A percentile compares a stretch with the other conserved stretches of the same genome.
Conservation (phyloP, 257 asterid genomes). For the Scutellaria baicalensis region DNA sequence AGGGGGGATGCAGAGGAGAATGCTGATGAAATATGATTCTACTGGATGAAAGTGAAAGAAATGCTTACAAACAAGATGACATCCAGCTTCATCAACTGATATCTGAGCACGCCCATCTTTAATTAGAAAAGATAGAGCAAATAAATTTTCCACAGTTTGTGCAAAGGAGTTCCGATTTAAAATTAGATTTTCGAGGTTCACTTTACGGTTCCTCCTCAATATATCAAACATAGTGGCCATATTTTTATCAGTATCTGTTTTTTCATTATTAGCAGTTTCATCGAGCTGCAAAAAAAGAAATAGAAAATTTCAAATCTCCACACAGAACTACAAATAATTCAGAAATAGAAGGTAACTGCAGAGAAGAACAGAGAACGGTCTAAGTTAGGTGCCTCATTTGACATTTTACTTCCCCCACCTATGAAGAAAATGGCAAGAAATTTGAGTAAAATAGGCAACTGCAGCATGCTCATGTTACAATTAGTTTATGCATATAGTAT, state of each 20-base stretch:
- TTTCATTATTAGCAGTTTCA: slow-evolving; percentile 36
- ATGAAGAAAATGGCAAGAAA: not conserved
- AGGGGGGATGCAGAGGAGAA: not conserved
- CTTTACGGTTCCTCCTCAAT: slow-evolving; percentile 53
- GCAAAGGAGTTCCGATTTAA: slow-evolving; percentile 71
- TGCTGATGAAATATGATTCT: not conserved
- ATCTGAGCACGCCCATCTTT: slow-evolving; percentile 92
- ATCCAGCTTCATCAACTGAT: slow-evolving; percentile 45
- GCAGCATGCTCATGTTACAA: too few species aligned
- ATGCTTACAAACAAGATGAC: slow-evolving; percentile 71
- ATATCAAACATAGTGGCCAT: slow-evolving; percentile 83
- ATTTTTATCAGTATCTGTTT: slow-evolving; percentile 84
- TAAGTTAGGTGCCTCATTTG: not conserved
- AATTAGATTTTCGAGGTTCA: slow-evolving; percentile 63
- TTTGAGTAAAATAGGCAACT: not conserved
- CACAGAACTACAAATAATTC: not conserved
- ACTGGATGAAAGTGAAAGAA: not conserved
- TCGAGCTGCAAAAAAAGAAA: slow-evolving; percentile 45
- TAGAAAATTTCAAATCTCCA: not conserved
- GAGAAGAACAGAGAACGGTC: not conserved
- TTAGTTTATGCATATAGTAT: not conserved
- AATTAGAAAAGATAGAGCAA: slow-evolving; percentile 80
- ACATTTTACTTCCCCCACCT: not conserved
- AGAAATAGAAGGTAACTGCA: not conserved
- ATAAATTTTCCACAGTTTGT: slow-evolving; percentile 89